These are phyloP conservation scores for Asterionellopsis glacialis DNA, from an alignment of 108 stramenopile species.

Conservation along the genomic window DNA sequence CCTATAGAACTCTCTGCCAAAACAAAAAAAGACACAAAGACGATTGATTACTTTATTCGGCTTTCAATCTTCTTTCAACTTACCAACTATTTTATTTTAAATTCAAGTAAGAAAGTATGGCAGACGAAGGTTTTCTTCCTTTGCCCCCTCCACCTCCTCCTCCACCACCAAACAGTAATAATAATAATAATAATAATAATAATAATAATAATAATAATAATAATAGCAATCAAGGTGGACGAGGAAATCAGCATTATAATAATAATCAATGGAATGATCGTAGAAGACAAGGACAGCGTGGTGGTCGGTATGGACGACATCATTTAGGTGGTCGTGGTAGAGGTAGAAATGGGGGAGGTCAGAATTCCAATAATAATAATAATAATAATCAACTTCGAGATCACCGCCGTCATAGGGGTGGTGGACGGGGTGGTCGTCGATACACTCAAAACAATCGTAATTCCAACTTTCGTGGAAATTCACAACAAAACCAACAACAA, in stretches of 20 bases:
- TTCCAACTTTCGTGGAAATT: background rate
- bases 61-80: too few relatives aligned
- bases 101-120: too few relatives aligned
- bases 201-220: slow-evolving; percentile 6
- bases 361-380: slow-evolving; percentile 4
- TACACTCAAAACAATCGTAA: too few relatives aligned
- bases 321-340: background rate
- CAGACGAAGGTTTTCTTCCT: too few relatives aligned
- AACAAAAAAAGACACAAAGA: too few relatives aligned
- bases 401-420: background rate
- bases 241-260: too few relatives aligned
- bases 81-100: too few relatives aligned
- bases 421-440: background rate
- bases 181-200: too few relatives aligned
- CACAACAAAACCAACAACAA: background rate
- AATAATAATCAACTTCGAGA: background rate
- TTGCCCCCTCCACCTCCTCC: too few relatives aligned
- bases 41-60: too few relatives aligned
- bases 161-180: too few relatives aligned
- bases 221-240: slow-evolving; percentile 3
- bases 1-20: too few relatives aligned
- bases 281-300: slow-evolving; percentile 6
- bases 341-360: background rate
- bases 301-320: slow-evolving; percentile 5
- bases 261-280: background rate